phyloP scores from a whole-genome alignment of 805 yeast genomes.

The Starmerella sirachaensis region DNA sequence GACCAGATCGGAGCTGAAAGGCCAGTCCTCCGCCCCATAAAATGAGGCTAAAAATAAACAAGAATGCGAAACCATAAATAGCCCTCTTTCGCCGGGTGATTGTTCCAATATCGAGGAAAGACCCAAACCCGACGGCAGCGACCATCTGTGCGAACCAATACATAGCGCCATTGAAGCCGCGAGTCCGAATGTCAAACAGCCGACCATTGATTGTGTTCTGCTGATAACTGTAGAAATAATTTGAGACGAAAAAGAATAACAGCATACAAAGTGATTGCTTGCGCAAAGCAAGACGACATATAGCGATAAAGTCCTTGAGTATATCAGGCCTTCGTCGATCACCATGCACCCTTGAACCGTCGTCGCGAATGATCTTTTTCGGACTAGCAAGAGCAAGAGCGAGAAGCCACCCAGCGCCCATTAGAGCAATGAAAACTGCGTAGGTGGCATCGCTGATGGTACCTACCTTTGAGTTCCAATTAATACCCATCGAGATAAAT shows the following conservation, averaged over 20 bases:
- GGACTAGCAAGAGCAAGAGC: conserved; percentile 11
- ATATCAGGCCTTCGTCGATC: conserved; percentile 24
- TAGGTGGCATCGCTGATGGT: conserved; percentile 39
- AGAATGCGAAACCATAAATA: conserved; percentile 31
- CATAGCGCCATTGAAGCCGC: conserved; percentile 47
- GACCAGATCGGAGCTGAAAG: conserved; percentile 30
- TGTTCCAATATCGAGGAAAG: conserved; percentile 34
- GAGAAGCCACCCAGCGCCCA: conserved; percentile 36
- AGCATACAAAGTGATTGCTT: conserved; percentile 35
- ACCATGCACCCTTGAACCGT: conserved; percentile 5
- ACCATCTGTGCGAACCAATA: conserved; percentile 52
- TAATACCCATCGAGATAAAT: conserved; percentile 43
- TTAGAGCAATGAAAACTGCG: conserved; percentile 42
- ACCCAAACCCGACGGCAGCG: conserved; percentile 42
- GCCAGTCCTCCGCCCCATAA: conserved; percentile 51
- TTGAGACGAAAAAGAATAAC: conserved; percentile 52
- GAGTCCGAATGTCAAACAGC: conserved; percentile 44
- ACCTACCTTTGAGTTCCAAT: conserved; percentile 31
- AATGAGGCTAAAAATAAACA: conserved; percentile 34
- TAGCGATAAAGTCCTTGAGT: conserved; percentile 31
- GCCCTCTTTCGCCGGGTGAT: conserved; percentile 37
- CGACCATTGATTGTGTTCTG: conserved; percentile 45
- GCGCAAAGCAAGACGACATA: conserved; percentile 33
- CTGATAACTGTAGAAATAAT: conserved; percentile 57
- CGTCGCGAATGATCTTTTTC: conserved; percentile 2